Evolutionary conservation across 805 yeast genomes (phyloP), one percentile per base, ranked within the genome.

Genomic region (Jamesozyma piceae): DNA sequence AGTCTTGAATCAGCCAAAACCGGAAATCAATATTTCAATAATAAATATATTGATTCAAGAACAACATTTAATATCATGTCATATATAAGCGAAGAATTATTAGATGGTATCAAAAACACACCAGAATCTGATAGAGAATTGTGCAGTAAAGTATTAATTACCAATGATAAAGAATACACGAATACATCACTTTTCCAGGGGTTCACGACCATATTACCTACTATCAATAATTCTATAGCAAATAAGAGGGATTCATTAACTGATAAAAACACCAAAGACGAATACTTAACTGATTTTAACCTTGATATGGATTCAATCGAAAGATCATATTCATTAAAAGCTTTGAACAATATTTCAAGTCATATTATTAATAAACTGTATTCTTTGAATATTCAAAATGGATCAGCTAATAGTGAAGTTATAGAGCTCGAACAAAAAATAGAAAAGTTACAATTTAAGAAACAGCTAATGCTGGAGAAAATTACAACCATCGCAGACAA

Each of bases 141-240:
- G 19, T 28, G 26, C 1, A 27, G 39, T 30, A 40, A 26, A 33
- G 37, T 13, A 39, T 37, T 38, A 24, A 54, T 15, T 52, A 57
- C 9, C 75, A 43, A 42, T 19, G 55, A 6, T 75, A 24, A 36
- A 18, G 31, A 26, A 6, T 17, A 22, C 19, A n/a, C 15, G 5
- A 11, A 26, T 13, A 32, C 74, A 48, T 75, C 87, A 2, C 60
- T 82, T 19, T 80, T 73, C 52, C 89, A 82, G 58, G 88, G 89
- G 1, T 80, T 82, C 54, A 69, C 70, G 51, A 84, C 86, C 3
- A 66, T 75, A 1, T 5, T 66, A 74, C 2, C 55, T 72, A 29
- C 77, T 78, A 1, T 66, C 35, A 58, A 69, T 14, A 51, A 62
- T 15, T 15, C 18, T n/a, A n/a, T n/a, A 11, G 8, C 11, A n/a